Percentiles rank a stretch among this genome's conserved stretches.
phyloP scores from a whole-genome alignment of 805 yeast species.

The Candida schatavii region DNA sequence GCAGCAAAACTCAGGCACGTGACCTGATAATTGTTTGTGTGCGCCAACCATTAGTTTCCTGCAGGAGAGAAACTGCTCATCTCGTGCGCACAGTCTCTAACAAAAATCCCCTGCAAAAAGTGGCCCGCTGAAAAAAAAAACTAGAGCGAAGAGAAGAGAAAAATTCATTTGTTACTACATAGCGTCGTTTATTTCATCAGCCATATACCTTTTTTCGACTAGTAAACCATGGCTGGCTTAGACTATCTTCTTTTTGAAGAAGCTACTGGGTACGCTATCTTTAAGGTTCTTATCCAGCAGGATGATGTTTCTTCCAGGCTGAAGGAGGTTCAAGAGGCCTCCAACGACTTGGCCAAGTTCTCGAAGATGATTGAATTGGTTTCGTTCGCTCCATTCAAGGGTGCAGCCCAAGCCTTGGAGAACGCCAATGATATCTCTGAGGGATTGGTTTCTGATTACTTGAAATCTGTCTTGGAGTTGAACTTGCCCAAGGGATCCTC shows the following conservation, averaged over 20 bases:
- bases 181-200: neutral
- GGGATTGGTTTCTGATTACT: constrained; percentile 90
- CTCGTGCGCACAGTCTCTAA: neutral
- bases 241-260: constrained; percentile 95
- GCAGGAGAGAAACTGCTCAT: constrained; percentile 6
- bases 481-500: constrained; percentile 80
- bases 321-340: constrained; percentile 91
- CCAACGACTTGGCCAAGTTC: constrained; percentile 79
- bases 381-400: constrained; percentile 97
- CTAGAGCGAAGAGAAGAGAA: neutral
- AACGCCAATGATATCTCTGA: constrained; percentile 97
- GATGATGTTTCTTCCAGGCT: constrained; percentile 90
- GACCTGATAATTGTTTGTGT: neutral
- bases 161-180: neutral
- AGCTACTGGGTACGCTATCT: constrained; percentile 97
- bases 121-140: neutral
- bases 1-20: neutral
- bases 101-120: neutral
- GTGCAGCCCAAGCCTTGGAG: constrained; percentile 98
- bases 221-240: constrained; percentile 63
- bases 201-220: neutral
- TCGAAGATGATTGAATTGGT: constrained; percentile 91
- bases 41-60: constrained; percentile 1
- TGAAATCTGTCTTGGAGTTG: constrained; percentile 84
- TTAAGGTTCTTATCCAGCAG: constrained; percentile 90